Evolutionary conservation across 345 rosid species (phyloP).

Genomic region (Lenwebbia sp.): DNA sequence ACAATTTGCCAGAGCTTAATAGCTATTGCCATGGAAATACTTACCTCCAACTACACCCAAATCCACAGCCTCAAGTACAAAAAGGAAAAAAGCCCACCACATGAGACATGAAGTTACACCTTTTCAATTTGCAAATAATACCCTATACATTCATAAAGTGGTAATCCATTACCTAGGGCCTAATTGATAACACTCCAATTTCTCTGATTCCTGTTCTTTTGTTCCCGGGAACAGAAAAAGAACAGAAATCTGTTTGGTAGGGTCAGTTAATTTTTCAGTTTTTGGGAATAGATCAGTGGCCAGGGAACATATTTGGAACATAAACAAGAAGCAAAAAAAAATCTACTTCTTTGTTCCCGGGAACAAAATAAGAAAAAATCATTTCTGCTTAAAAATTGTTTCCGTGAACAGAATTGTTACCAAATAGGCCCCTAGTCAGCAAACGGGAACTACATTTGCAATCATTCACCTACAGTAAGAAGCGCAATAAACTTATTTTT

Average conservation of each 20-base stretch:
- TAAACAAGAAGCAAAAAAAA: no score
- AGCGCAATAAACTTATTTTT: not conserved
- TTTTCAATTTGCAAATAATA: not conserved
- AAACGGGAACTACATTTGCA: not conserved
- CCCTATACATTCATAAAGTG: not conserved
- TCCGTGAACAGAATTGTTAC: no score
- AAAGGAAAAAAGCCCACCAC: not conserved
- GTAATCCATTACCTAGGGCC: not conserved
- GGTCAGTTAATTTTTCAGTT: no score
- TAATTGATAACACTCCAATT: no score
- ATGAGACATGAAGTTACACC: not conserved
- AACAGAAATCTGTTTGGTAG: no score
- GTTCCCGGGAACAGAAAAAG: no score
- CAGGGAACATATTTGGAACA: no score
- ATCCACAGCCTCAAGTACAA: not conserved
- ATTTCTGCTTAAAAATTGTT: no score
- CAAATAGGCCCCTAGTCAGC: not conserved
- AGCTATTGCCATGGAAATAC: not conserved
- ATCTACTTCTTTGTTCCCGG: no score
- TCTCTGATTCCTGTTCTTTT: no score
- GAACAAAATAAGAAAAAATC: no score
- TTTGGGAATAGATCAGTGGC: no score
- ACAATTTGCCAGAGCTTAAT: not conserved
- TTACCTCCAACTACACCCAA: not conserved
- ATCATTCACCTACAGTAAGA: not conserved